Base-by-base conservation (phyloP, 352 stramenopile genomes). In the Globisporangium lucens region DNA sequence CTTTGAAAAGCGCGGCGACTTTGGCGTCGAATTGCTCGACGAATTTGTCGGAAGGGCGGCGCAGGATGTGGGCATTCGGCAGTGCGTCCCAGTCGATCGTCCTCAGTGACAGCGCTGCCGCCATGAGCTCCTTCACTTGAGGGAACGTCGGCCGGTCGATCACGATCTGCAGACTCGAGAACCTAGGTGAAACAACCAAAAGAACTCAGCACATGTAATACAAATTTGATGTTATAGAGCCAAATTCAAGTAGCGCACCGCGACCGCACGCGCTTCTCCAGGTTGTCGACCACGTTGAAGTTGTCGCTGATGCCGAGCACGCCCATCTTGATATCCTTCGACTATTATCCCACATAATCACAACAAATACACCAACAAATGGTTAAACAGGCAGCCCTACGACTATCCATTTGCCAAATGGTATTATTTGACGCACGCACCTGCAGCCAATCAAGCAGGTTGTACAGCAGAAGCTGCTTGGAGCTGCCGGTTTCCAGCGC, bases 381-480 rank as follows among this genome's bases (percentile, higher is more conserved):
- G n/a, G 13, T 49, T 49, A 49, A 4, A 49, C 41, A 49, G 41
- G 15, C 24, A 24, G 24, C 41, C 6, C 1, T n/a, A 49, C 13
- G 15, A 22, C 15, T 22, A 22, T 49, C 41, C 12, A 43, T 43
- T 15, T 15, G 22, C n/a, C 3, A 43, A 2, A 22, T 8, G 47
- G 5, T 29, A 43, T 43, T 17, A 17, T 1, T 41, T 36, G 22
- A 30, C 0, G 0, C 6, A 46, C 56, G 27, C 59, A 89, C 82
- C 72, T 89, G 86, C 33, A 94, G 74, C 87, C 87, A 95, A 63
- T 95, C 87, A 49, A 95, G 81, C 55, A 94, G 63, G 41, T 93
- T 94, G 74, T 95, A 95, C 27, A 95, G 63, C 58, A 95, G 71
- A 43, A 95, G 72, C 66, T 95, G 87, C 70, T 94, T 95, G 20